Base-by-base conservation (phyloP, 202 grass and related monocot genomes). In the Carex arenaria region DNA sequence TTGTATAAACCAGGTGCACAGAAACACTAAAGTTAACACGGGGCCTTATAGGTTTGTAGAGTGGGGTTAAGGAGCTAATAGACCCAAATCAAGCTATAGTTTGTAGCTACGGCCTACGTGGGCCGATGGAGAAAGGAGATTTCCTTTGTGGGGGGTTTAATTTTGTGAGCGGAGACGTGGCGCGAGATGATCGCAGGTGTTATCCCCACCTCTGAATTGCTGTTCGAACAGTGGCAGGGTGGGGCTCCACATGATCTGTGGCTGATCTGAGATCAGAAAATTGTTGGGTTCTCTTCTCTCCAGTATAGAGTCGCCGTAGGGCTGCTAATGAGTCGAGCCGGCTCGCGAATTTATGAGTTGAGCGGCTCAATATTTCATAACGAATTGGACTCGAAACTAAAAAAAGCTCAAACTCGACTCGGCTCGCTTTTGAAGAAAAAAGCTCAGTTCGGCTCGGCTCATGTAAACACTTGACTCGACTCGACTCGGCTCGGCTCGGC, bases 81-180 rank as follows among this genome's bases (percentile, higher is more conserved):
- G 38, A 51, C n/a, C 19, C 68, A 72, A 47, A 26, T 72, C n/a
- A 49, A 72, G 68, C 14, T 72, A 23, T 49, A 75, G 47, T 75
- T 32, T 55, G 13, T 30, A 30, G 45, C 42, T 75, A 26, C 23
- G 7, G 17, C 7, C 26, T 1, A 18, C 5, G 2, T 7, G 26
- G 72, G 20, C 72, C 72, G 56, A 56, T 76, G 72, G 49, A 6
- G 49, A 76, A 32, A 76, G 72, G 51, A 34, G 72, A 36, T 78
- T 73, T 78, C 34, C 15, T 6, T 38, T 38, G 0, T 59, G 15
- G 15, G 71, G 71, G 69, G 23, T 74, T 26, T 26, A 0, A 26
- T 26, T 54, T 77, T 15, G 52, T 11, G 28, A 78, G 7, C 0
- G 73, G 32, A 38, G 30, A 78, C 28, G 73, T 59, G 73, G 73